A percentile compares a stretch with the other conserved stretches of the same genome.
phyloP scores from a whole-genome alignment of 345 rosid species.

The Triadica sebifera region DNA sequence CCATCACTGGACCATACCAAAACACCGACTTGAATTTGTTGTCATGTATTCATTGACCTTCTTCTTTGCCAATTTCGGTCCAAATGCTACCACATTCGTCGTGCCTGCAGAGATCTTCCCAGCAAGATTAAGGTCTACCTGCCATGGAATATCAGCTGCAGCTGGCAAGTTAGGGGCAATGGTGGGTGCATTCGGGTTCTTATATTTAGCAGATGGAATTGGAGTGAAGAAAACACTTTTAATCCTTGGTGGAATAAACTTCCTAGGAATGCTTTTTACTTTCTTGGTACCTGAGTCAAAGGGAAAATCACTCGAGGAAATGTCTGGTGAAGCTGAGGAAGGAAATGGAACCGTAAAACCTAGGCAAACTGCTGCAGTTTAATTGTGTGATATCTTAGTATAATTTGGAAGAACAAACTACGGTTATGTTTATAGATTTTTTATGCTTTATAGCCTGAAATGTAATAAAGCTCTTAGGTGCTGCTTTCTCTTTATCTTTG shows the following conservation, averaged over 20 bases:
- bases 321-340: constrained; percentile 46
- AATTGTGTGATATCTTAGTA: not conserved
- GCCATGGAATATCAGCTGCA: constrained; percentile 80
- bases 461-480: not conserved
- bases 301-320: constrained; percentile 56
- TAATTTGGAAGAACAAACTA: not conserved
- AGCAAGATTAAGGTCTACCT: constrained; percentile 67
- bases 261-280: constrained; percentile 43
- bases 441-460: not conserved
- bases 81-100: constrained; percentile 72
- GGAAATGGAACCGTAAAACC: constrained; percentile 18
- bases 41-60: constrained; percentile 60
- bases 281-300: constrained; percentile 47
- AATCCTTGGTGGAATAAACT: constrained; percentile 39
- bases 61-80: constrained; percentile 80
- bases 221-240: constrained; percentile 46
- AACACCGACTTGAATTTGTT: constrained; percentile 53
- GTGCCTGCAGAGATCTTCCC: constrained; percentile 85
- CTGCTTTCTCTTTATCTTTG: not conserved
- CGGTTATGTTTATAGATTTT: not conserved
- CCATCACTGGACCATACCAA: constrained; percentile 56
- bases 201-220: constrained; percentile 44
- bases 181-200: constrained; percentile 69
- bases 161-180: constrained; percentile 70
- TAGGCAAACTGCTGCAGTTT: constrained; percentile 6